phyloP scores from a whole-genome alignment of 805 yeast species.

The Scheffersomyces amazonensis region DNA sequence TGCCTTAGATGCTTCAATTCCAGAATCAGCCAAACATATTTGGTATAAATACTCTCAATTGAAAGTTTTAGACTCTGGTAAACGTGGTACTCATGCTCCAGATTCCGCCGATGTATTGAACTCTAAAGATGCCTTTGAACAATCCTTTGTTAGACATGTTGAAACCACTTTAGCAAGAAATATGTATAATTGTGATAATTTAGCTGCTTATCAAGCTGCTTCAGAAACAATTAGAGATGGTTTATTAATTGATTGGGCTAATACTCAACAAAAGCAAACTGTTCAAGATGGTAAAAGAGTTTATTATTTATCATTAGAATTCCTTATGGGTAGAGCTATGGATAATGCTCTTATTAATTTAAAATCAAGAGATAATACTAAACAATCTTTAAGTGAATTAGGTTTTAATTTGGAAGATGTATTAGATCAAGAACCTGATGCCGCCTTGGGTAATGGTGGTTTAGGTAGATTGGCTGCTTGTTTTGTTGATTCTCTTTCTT shows the following conservation, averaged over 20 bases:
- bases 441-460: slow-evolving; percentile 95
- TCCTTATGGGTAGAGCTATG: slow-evolving; percentile 91
- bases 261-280: slow-evolving; percentile 88
- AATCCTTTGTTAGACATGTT: slow-evolving; percentile 75
- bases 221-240: slow-evolving; percentile 77
- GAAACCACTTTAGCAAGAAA: slow-evolving; percentile 91
- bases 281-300: slow-evolving; percentile 79
- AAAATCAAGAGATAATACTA: slow-evolving; percentile 59
- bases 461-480: slow-evolving; percentile 94
- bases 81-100: slow-evolving; percentile 33
- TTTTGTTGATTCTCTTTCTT: slow-evolving; percentile 82
- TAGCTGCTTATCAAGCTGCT: slow-evolving; percentile 92
- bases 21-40: slow-evolving; percentile 67
- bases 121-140: slow-evolving; percentile 56
- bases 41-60: slow-evolving; percentile 72
- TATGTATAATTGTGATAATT: slow-evolving; percentile 84
- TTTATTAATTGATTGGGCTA: slow-evolving; percentile 83
- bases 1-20: slow-evolving; percentile 78
- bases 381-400: slow-evolving; percentile 50
- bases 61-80: slow-evolving; percentile 16
- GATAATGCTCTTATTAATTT: slow-evolving; percentile 90
- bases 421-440: slow-evolving; percentile 85
- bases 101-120: slow-evolving; percentile 11
- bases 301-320: slow-evolving; percentile 83
- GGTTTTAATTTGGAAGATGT: slow-evolving; percentile 89